A percentile compares a stretch with the other conserved stretches of the same genome.
phyloP scores from a whole-genome alignment of 2,329 filamentous ascomycete species.

The Aspergillus hortae region DNA sequence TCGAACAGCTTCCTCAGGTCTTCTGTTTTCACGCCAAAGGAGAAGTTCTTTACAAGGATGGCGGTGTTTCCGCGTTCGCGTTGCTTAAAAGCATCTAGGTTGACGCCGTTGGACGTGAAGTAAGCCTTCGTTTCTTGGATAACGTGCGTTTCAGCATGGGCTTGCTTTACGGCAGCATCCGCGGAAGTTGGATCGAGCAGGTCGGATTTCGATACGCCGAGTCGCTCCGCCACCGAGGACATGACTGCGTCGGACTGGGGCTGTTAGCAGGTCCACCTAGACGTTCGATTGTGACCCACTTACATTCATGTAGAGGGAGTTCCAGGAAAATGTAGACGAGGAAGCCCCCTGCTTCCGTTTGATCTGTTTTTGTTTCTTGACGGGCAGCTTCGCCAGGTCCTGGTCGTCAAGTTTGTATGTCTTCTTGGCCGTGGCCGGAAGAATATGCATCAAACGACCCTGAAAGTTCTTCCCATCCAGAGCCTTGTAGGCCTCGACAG shows the following conservation, averaged over 20 bases:
- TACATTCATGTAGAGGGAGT: constrained; percentile 98
- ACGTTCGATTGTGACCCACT: constrained; percentile 16
- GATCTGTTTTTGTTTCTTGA: constrained; percentile 92
- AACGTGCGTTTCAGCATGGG: constrained; percentile 90
- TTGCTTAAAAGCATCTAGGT: constrained; percentile 86
- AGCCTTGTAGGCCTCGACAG: constrained; percentile 72
- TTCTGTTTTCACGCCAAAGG: constrained; percentile 73
- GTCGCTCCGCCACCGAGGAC: constrained; percentile 76
- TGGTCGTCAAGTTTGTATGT: constrained; percentile 82
- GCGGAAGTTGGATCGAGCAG: constrained; percentile 92
- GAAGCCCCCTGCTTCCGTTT: constrained; percentile 78
- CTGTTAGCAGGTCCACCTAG: constrained; percentile 17
- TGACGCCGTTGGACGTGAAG: constrained; percentile 81
- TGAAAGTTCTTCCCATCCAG: constrained; percentile 86
- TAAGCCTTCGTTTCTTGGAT: constrained; percentile 96
- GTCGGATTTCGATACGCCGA: constrained; percentile 88
- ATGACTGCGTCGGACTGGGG: constrained; percentile 74
- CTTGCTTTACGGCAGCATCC: constrained; percentile 93
- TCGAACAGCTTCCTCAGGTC: constrained; percentile 80
- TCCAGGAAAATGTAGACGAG: constrained; percentile 87
- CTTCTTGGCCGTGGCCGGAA: constrained; percentile 79
- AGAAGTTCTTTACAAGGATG: constrained; percentile 93
- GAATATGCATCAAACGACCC: constrained; percentile 84
- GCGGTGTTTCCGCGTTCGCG: constrained; percentile 79
- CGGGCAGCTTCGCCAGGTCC: constrained; percentile 80